Conservation (phyloP, 129 eudicot genomes). For the Sambucus nigra region DNA sequence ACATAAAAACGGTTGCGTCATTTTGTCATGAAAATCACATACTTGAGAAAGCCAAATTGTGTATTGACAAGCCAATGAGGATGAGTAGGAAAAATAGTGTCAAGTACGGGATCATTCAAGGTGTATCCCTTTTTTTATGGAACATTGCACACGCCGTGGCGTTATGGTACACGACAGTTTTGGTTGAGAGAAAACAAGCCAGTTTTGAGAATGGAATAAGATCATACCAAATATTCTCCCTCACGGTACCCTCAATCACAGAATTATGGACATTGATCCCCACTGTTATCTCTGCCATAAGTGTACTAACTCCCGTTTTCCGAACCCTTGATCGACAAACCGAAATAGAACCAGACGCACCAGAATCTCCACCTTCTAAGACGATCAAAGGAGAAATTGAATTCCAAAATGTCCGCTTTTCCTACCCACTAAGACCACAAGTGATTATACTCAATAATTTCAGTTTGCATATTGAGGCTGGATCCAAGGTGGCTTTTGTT, state of each 20-base stretch:
- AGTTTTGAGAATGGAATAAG: conserved; percentile 56
- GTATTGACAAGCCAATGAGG: conserved; percentile 27
- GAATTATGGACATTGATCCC: conserved; percentile 86
- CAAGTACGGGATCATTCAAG: conserved; percentile 70
- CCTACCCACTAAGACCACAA: conserved; percentile 60
- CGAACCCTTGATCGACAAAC: conserved; percentile 53
- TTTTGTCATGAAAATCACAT: conserved; percentile 67
- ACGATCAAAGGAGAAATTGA: conserved; percentile 47
- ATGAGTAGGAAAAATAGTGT: conserved; percentile 50
- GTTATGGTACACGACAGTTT: conserved; percentile 65
- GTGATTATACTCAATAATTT: conserved; percentile 45
- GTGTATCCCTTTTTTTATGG: conserved; percentile 79
- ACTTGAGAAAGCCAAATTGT: conserved; percentile 42
- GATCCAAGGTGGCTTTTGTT: conserved; percentile 67
- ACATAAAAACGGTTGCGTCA: conserved; percentile 58
- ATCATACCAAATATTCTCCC: conserved; percentile 72
- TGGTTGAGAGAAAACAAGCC: conserved; percentile 54
- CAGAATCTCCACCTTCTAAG: conserved; percentile 31
- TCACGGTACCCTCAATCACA: conserved; percentile 79
- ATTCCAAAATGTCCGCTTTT: conserved; percentile 42
- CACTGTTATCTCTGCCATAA: conserved; percentile 61
- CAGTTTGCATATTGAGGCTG: conserved; percentile 49
- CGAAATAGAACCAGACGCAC: conserved; percentile 60
- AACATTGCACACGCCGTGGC: conserved; percentile 89
- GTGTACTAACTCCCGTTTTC: conserved; percentile 55